Percentiles rank a stretch among this genome's conserved stretches.
Conservation (phyloP, 306 rosid species). For the Sophora flavescens region DNA sequence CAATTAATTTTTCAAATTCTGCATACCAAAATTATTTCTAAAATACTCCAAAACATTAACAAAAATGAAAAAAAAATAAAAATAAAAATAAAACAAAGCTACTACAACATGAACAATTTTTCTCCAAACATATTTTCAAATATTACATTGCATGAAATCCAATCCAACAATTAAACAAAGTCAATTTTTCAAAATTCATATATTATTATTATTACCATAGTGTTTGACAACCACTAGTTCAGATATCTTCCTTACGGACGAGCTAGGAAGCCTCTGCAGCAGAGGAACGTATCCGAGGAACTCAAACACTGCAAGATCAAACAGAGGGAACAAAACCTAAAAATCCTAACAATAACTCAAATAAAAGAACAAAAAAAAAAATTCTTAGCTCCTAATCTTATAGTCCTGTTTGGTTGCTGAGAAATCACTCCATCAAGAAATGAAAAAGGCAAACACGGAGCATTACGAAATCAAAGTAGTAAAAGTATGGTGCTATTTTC, state of each 20-base stretch:
- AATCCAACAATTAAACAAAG: slow-evolving; percentile 12
- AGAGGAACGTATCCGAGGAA: slow-evolving; percentile 82
- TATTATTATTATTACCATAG: slow-evolving; percentile 55
- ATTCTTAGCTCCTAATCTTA: background rate
- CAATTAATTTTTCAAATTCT: slow-evolving; percentile 29
- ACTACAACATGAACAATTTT: background rate
- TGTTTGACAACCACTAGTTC: slow-evolving; percentile 61
- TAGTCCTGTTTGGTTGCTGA: background rate
- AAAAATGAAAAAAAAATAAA: background rate
- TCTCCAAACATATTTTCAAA: background rate
- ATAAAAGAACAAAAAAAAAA: background rate
- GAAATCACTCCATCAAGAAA: background rate
- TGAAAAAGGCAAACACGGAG: background rate
- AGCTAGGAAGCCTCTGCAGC: slow-evolving; percentile 82
- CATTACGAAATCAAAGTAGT: background rate
- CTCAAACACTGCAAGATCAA: slow-evolving; percentile 73
- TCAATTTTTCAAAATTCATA: background rate
- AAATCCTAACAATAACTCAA: slow-evolving; percentile 13
- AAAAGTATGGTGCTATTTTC: no score
- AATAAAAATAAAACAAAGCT: background rate
- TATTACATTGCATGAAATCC: background rate
- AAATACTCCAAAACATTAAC: slow-evolving; percentile 10
- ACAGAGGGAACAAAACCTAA: background rate
- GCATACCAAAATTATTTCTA: background rate
- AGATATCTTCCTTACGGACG: slow-evolving; percentile 72